A percentile compares a stretch with the other conserved stretches of the same genome.
Evolutionary conservation across 805 yeast genomes (phyloP).

Genomic region (Teunomyces aglyptinius): DNA sequence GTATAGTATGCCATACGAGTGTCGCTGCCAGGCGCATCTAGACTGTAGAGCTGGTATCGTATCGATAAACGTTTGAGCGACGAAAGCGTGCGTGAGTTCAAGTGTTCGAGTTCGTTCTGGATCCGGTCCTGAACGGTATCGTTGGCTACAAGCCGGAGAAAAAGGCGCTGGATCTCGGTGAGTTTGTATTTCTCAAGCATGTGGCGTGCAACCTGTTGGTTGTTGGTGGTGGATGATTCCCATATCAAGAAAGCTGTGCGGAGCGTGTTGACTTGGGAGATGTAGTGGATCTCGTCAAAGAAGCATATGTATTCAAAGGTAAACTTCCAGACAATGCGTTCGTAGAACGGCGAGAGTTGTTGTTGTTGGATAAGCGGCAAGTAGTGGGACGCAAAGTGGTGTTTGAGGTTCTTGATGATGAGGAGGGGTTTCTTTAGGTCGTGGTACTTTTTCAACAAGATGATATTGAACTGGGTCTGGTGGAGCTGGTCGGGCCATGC

Average conservation of each 20-base stretch:
- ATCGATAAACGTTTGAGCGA: conserved; percentile 31
- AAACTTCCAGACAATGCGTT: conserved; percentile 42
- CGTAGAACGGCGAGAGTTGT: conserved; percentile 34
- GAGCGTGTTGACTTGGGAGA: conserved; percentile 19
- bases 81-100: conserved; percentile 21
- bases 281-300: conserved; percentile 21
- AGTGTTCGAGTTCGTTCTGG: conserved; percentile 11
- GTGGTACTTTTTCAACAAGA: conserved; percentile 36
- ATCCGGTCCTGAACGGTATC: conserved; percentile 14
- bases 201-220: conserved; percentile 11
- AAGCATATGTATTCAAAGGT: conserved; percentile 31
- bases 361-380: conserved; percentile 21
- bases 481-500: conserved; percentile 20
- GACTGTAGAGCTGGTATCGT: conserved; percentile 25
- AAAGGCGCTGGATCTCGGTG: conserved; percentile 23
- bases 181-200: conserved; percentile 15
- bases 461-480: conserved; percentile 26
- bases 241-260: conserved; percentile 35
- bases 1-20: conserved; percentile 14
- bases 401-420: conserved; percentile 29
- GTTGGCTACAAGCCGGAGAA: conserved; percentile 22
- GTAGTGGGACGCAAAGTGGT: conserved; percentile 24
- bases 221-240: conserved; percentile 29
- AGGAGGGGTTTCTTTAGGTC: conserved; percentile 31
- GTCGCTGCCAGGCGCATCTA: conserved; percentile 13